Evolutionary conservation across 2,329 filamentous ascomycete species (phyloP).

Genomic region (Alternaria longipes): DNA sequence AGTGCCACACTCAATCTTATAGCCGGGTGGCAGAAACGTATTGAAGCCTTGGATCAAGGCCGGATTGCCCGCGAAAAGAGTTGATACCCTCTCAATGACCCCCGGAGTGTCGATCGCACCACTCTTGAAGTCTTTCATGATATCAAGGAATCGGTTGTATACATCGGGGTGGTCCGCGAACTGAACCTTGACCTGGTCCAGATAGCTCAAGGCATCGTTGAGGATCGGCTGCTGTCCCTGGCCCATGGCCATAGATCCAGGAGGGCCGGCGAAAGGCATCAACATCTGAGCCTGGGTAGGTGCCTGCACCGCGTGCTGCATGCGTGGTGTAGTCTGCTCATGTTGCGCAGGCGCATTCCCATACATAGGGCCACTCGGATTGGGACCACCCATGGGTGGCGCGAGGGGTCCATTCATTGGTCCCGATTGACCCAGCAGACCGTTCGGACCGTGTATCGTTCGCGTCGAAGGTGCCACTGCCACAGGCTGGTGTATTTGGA

Average conservation of each 20-base stretch:
- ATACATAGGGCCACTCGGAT: conserved; percentile 71
- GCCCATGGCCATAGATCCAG: conserved; percentile 66
- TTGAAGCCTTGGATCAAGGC: conserved; percentile 98
- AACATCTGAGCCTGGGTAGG: conserved; percentile 63
- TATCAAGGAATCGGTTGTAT: conserved; percentile 95
- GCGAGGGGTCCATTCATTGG: conserved; percentile 60
- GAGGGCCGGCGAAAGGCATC: conserved; percentile 58
- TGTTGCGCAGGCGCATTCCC: conserved; percentile 73
- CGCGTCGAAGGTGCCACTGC: conserved; percentile 75
- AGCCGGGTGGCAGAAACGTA: conserved; percentile 94
- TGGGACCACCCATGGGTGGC: conserved; percentile 65
- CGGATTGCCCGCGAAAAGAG: conserved; percentile 93
- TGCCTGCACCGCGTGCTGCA: conserved; percentile 69
- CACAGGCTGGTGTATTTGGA: conserved; percentile 93
- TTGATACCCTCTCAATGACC: conserved; percentile 95
- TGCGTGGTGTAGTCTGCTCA: conserved; percentile 61
- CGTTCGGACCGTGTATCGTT: conserved; percentile 91
- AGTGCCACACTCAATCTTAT: conserved; percentile 94
- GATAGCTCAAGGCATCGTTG: conserved; percentile 88
- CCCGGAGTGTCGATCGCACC: conserved; percentile 98
- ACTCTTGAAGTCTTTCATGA: conserved; percentile 99
- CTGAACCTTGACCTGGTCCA: conserved; percentile 98
- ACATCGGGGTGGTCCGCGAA: conserved; percentile 97
- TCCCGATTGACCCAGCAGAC: conserved; percentile 72
- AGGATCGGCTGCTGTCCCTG: conserved; percentile 87